Conservation (phyloP, 192 early-diverging fungal species). For the Entomortierella chlamydospora region DNA sequence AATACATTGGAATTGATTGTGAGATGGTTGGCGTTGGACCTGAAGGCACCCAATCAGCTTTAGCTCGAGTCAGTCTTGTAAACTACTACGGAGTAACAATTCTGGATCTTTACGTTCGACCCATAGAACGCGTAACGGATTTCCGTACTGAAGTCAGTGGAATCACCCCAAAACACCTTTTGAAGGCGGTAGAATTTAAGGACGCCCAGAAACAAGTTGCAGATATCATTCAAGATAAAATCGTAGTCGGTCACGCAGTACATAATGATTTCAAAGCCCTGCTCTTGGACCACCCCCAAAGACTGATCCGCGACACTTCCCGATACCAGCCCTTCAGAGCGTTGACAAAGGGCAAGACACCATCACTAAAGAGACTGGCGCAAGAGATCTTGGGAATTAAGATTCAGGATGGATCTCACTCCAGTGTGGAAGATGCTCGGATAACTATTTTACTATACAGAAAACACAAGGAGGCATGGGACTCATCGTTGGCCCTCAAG, state of each 20-base stretch:
- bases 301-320: conserved; percentile 87
- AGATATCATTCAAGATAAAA: conserved; percentile 83
- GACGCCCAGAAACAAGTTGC: conserved; percentile 85
- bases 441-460: conserved; percentile 92
- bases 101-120: conserved; percentile 87
- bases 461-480: conserved; percentile 88
- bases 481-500: conserved; percentile 61
- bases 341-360: conserved; percentile 69
- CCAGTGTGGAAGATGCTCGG: conserved; percentile 91
- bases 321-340: conserved; percentile 81
- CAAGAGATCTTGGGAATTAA: conserved; percentile 77
- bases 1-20: conserved; percentile 96
- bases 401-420: conserved; percentile 91
- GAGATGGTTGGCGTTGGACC: conserved; percentile 98
- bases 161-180: conserved; percentile 83
- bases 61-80: conserved; percentile 93
- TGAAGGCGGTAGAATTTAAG: conserved; percentile 75
- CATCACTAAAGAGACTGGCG: conserved; percentile 82
- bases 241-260: conserved; percentile 94
- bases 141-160: conserved; percentile 94
- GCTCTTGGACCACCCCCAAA: conserved; percentile 82
- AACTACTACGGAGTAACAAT: conserved; percentile 93
- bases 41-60: conserved; percentile 81
- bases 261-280: conserved; percentile 89
- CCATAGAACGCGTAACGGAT: conserved; percentile 88